Evolutionary conservation across 176 grass and related monocot genomes (phyloP).

Genomic region (Zizania latifolia): DNA sequence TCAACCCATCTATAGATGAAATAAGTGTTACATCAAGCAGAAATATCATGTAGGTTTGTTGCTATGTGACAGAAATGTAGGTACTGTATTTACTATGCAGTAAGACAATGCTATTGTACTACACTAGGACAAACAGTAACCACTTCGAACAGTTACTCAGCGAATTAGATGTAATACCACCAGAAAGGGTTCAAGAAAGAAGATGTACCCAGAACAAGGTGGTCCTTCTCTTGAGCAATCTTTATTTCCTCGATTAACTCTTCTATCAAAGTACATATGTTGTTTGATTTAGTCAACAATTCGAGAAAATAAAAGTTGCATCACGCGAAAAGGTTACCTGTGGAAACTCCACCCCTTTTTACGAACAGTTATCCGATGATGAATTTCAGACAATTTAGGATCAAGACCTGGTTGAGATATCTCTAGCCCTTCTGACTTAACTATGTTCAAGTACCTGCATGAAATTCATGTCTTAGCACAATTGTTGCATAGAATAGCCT

Average conservation of each 20-base stretch:
- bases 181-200: constrained; percentile 7
- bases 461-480: constrained; percentile 11
- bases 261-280: constrained; percentile 40
- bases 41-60: constrained; percentile 1
- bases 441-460: constrained; percentile 72
- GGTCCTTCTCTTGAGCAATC: constrained; percentile 69
- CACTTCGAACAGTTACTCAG: neutral
- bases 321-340: constrained; percentile 46
- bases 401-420: constrained; percentile 88
- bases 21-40: constrained; percentile 9
- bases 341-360: constrained; percentile 50
- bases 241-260: constrained; percentile 56
- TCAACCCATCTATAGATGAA: constrained; percentile 79
- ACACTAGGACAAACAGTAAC: constrained; percentile 3
- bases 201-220: constrained; percentile 73
- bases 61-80: neutral
- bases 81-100: neutral
- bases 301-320: constrained; percentile 14
- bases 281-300: constrained; percentile 15
- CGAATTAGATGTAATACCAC: neutral
- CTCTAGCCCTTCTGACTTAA: constrained; percentile 82
- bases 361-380: constrained; percentile 83
- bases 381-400: constrained; percentile 75
- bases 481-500: constrained; percentile 20
- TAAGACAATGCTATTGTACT: neutral